Evolutionary conservation across 2,329 filamentous ascomycete genomes (phyloP), one percentile per base, ranked within the genome.

Genomic region (Rhynchosporium secalis): DNA sequence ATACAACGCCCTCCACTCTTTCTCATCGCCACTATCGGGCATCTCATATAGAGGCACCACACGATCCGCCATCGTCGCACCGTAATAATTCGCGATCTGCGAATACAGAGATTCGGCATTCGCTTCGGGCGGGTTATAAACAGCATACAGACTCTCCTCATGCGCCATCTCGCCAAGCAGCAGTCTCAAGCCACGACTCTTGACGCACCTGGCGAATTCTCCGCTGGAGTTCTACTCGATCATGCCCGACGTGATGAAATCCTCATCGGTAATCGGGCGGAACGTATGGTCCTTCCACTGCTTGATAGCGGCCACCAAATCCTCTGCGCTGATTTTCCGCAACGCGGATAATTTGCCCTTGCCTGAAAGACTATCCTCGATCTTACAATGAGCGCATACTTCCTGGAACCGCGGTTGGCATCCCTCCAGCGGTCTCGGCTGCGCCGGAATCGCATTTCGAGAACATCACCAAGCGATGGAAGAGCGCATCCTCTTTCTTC

Each of bases 401-500:
- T 80, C 78, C 15, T 79, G 74, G 59, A 80, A 80, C 61, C 80
- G 79, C 0, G 62, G 65, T 9, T 78, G 74, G 0, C 73, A 70
- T 31, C 78, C 75, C 0, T 67, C 67, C 0, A 76, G 66, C 0
- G 71, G 74, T 62, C 77, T 79, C 0, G 78, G 78, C 41, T 80
- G 78, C 3, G 78, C 76, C 0, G 76, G 77, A 28, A 80, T 79
- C 0, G 78, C 77, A 63, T 80, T 20, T 81, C 2, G 78, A 80
- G 51, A 75, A 74, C 74, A 80, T 78, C 62, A 77, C 76, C 4
- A 79, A 64, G 1, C 77, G 71, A 8, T 73, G 73, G 51, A 77
- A 77, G 1, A 74, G 63, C 2, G n/a, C 26, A 2, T 20, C 38
- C 33, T 36, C 33, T 10, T 36, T 36, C 33, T 36, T 5, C 33